These are phyloP conservation scores for Penicillium sp. DNA, from an alignment of 2,329 filamentous ascomycete genomes.

Conservation along the genomic window DNA sequence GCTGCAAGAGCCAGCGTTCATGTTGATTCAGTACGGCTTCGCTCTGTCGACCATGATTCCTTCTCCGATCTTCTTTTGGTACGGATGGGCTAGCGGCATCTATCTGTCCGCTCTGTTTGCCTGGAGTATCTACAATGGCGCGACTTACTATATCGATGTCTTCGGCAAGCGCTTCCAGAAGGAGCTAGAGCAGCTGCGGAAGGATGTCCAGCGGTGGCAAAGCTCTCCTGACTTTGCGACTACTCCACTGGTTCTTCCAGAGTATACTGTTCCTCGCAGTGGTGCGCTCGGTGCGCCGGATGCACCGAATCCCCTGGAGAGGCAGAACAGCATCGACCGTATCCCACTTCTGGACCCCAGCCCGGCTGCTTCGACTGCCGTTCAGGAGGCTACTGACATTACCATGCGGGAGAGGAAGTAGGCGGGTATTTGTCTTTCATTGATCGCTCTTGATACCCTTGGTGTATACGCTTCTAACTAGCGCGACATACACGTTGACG, in stretches of 20 bases:
- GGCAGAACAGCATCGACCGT: constrained; percentile 28
- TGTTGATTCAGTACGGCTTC: constrained; percentile 91
- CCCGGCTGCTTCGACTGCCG: constrained; percentile 20
- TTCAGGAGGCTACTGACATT: constrained; percentile 14
- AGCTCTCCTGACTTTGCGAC: constrained; percentile 32
- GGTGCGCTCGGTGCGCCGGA: constrained; percentile 20
- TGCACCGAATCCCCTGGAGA: constrained; percentile 13
- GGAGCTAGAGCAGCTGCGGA: constrained; percentile 82
- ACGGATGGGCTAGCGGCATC: constrained; percentile 66
- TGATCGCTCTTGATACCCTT: constrained; percentile 15
- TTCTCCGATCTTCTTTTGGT: constrained; percentile 92
- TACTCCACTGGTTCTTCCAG: constrained; percentile 29
- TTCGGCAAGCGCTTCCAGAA: constrained; percentile 97
- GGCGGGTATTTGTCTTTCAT: constrained; percentile 7
- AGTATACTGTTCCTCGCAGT: constrained; percentile 14
- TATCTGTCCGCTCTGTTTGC: constrained; percentile 81
- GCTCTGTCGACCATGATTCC: constrained; percentile 90
- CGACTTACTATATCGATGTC: constrained; percentile 96
- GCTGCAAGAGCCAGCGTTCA: constrained; percentile 85
- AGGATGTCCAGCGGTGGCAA: constrained; percentile 87
- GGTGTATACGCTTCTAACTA: background rate
- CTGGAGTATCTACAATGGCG: constrained; percentile 95
- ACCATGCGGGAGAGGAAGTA: constrained; percentile 26
- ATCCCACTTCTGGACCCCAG: constrained; percentile 36
- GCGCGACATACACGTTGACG: background rate